These are phyloP conservation scores for Carnegiea gigantea DNA, from an alignment of 179 eudicot genomes.

Conservation along the genomic window DNA sequence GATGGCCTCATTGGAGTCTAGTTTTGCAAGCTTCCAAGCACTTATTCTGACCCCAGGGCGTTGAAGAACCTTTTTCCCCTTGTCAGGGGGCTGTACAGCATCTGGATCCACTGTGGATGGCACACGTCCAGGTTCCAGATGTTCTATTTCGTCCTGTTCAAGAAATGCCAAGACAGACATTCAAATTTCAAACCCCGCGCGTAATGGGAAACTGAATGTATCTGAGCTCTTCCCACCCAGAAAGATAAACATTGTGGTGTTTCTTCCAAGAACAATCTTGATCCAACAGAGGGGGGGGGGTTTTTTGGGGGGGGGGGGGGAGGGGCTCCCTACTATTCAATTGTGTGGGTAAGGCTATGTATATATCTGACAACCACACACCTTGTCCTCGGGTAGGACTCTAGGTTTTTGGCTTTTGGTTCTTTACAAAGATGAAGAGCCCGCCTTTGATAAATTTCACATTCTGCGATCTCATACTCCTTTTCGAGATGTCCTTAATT, in stretches of 20 bases:
- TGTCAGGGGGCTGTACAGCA: constrained; percentile 47
- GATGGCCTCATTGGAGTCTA: constrained; percentile 71
- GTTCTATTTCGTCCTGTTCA: constrained; percentile 80
- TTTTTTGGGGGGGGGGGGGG: too few species aligned
- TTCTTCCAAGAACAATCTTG: too few species aligned
- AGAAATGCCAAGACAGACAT: constrained; percentile 10
- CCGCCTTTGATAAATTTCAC: background rate
- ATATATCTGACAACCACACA: too few species aligned
- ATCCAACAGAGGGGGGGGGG: too few species aligned
- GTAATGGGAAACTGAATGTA: background rate
- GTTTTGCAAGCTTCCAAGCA: constrained; percentile 92
- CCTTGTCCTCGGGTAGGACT: too few species aligned
- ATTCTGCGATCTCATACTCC: too few species aligned
- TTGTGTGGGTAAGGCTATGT: too few species aligned
- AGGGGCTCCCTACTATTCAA: too few species aligned
- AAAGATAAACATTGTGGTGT: too few species aligned
- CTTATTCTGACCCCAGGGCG: constrained; percentile 75
- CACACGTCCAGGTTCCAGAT: constrained; percentile 75
- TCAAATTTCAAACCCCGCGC: background rate
- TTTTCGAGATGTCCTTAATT: background rate
- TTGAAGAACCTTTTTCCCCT: constrained; percentile 53
- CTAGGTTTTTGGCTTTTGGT: too few species aligned
- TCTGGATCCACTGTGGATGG: constrained; percentile 96
- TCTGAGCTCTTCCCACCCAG: too few species aligned
- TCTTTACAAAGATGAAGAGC: too few species aligned